Percentiles rank a stretch among this genome's conserved stretches.
Conservation (phyloP, 345 rosid species). For the Brassica cretica region DNA sequence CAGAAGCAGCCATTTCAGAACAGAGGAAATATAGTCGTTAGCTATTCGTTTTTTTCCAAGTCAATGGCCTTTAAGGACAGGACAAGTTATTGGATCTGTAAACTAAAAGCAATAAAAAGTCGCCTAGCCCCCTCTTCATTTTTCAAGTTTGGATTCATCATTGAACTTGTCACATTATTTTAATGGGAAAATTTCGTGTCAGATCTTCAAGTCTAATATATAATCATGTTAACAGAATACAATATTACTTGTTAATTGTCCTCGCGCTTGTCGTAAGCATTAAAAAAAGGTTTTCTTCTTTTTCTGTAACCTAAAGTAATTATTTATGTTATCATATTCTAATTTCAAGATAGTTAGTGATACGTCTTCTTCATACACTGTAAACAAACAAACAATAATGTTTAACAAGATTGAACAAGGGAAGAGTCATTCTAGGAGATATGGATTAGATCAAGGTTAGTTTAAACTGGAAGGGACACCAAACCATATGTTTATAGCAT, state of each 20-base stretch:
- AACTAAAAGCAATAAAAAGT: neutral
- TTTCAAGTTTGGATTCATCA: neutral
- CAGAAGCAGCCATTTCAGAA: constrained; percentile 13
- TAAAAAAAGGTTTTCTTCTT: neutral
- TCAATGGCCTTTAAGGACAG: neutral
- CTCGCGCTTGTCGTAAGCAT: neutral
- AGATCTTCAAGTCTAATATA: neutral
- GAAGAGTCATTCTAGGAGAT: neutral
- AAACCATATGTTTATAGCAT: too few species aligned
- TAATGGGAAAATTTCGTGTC: neutral
- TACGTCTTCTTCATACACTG: neutral
- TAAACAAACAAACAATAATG: constrained; percentile 8
- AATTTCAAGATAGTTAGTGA: neutral
- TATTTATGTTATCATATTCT: neutral
- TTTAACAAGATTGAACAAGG: constrained; percentile 31
- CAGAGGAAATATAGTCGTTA: constrained; percentile 4
- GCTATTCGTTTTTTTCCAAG: neutral
- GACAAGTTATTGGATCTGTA: neutral
- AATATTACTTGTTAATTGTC: neutral
- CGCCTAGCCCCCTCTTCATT: neutral
- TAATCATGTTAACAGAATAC: neutral
- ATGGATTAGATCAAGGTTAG: too few species aligned
- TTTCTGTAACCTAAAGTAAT: neutral
- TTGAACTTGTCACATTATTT: neutral
- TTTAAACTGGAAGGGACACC: too few species aligned